These are phyloP conservation scores for Solanum sitiens DNA, from an alignment of 257 asterid species.

Conservation along the genomic window DNA sequence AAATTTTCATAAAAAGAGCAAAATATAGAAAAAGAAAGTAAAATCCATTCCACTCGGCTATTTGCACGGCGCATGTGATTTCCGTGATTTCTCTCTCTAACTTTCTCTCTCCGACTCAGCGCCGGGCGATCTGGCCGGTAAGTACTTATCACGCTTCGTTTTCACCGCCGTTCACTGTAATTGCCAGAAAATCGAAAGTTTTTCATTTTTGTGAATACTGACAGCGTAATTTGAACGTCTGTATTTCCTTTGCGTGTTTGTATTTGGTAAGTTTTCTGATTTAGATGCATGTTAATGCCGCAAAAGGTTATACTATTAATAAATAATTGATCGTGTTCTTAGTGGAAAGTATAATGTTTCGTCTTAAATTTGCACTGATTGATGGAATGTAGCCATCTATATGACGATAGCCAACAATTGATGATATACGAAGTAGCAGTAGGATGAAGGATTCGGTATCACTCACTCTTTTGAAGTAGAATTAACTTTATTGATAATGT, in stretches of 20 bases:
- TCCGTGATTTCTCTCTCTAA: background rate
- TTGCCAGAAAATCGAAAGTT: background rate
- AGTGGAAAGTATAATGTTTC: background rate
- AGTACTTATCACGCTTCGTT: background rate
- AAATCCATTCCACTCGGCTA: background rate
- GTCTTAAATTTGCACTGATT: background rate
- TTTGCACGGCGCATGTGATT: background rate
- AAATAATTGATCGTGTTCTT: background rate
- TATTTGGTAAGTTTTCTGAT: background rate
- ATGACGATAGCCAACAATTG: background rate
- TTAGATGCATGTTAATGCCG: background rate
- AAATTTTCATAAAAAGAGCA: background rate
- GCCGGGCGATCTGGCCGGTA: background rate
- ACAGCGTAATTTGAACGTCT: background rate
- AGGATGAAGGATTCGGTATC: background rate
- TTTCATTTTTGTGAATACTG: background rate
- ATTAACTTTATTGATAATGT: background rate
- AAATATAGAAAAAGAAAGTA: background rate
- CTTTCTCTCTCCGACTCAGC: background rate
- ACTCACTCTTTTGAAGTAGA: background rate
- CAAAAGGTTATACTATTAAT: background rate
- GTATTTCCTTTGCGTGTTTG: background rate
- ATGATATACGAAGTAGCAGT: background rate
- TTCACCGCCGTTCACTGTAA: background rate
- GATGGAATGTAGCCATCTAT: background rate